Conservation (phyloP, 139 green algal species). For the Penium margaritaceum region DNA sequence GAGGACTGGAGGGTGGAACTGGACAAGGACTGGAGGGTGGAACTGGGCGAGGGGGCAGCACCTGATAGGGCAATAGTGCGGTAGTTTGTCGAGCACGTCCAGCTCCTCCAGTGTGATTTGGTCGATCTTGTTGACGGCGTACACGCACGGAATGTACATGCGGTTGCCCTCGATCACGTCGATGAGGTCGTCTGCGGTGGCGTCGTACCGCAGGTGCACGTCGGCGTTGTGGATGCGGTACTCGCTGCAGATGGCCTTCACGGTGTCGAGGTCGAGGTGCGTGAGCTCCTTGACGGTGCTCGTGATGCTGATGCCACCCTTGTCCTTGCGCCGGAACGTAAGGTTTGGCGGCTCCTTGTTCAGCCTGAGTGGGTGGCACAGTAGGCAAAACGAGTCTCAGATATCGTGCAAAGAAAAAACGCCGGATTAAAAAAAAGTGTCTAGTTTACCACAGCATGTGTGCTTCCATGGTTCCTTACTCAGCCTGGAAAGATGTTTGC, state of each 20-base stretch:
- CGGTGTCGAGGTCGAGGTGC: constrained; percentile 77
- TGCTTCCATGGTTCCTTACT: too few relatives aligned
- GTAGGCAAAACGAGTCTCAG: too few relatives aligned
- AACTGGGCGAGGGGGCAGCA: constrained; percentile 62
- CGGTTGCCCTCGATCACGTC: constrained; percentile 93
- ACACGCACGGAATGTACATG: constrained; percentile 91
- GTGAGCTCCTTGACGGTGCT: constrained; percentile 36
- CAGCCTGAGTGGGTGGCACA: constrained; percentile 53
- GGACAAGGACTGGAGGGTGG: too few relatives aligned
- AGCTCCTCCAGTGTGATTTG: constrained; percentile 90
- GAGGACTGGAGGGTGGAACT: too few relatives aligned
- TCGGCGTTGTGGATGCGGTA: constrained; percentile 91
- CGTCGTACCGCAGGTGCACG: constrained; percentile 62
- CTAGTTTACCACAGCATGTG: too few relatives aligned
- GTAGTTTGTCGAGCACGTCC: constrained; percentile 74
- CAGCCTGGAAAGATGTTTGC: too few relatives aligned
- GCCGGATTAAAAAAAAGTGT: too few relatives aligned
- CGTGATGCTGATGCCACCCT: constrained; percentile 77
- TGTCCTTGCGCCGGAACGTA: constrained; percentile 86
- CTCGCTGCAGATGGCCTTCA: constrained; percentile 64
- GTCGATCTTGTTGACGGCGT: constrained; percentile 93
- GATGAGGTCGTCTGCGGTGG: constrained; percentile 73
- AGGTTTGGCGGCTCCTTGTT: constrained; percentile 93
- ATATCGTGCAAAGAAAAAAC: too few relatives aligned
- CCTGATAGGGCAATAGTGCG: constrained; percentile 92